Evolutionary conservation across 2,329 filamentous ascomycete species (phyloP).

Genomic region (Sclerotinia nivalis): DNA sequence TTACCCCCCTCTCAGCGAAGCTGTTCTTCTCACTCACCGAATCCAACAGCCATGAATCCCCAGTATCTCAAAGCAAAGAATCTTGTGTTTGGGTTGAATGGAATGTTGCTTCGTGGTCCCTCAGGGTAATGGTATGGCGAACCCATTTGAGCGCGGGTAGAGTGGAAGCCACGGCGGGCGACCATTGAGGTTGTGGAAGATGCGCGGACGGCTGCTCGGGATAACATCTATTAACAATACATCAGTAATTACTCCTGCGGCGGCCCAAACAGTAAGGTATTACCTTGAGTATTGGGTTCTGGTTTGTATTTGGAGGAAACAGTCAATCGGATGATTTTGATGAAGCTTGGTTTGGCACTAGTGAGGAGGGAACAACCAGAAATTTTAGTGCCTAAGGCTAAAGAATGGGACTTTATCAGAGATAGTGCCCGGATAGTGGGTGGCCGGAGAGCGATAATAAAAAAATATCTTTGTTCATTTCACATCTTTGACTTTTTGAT

Average conservation of each 20-base stretch:
- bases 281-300: slow-evolving; percentile 27
- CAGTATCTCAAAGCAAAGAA: slow-evolving; percentile 84
- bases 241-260: slow-evolving; percentile 26
- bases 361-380: slow-evolving; percentile 10
- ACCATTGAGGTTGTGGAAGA: slow-evolving; percentile 64
- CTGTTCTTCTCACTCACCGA: slow-evolving; percentile 49
- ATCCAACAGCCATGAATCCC: slow-evolving; percentile 60
- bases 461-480: slow-evolving; percentile 20
- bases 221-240: slow-evolving; percentile 67
- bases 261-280: not conserved
- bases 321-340: slow-evolving; percentile 31
- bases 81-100: slow-evolving; percentile 92
- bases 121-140: slow-evolving; percentile 99
- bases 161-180: slow-evolving; percentile 91
- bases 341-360: slow-evolving; percentile 26
- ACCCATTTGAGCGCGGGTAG: slow-evolving; percentile 79
- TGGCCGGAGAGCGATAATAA: slow-evolving; percentile 10
- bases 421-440: slow-evolving; percentile 10
- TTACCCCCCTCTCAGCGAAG: not conserved
- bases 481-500: slow-evolving; percentile 19
- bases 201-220: slow-evolving; percentile 66
- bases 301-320: slow-evolving; percentile 23
- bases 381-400: slow-evolving; percentile 12
- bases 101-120: slow-evolving; percentile 90
- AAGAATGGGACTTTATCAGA: slow-evolving; percentile 11